phyloP scores from a whole-genome alignment of 2,329 filamentous ascomycete species.

The Trichoderma cornu-damae region DNA sequence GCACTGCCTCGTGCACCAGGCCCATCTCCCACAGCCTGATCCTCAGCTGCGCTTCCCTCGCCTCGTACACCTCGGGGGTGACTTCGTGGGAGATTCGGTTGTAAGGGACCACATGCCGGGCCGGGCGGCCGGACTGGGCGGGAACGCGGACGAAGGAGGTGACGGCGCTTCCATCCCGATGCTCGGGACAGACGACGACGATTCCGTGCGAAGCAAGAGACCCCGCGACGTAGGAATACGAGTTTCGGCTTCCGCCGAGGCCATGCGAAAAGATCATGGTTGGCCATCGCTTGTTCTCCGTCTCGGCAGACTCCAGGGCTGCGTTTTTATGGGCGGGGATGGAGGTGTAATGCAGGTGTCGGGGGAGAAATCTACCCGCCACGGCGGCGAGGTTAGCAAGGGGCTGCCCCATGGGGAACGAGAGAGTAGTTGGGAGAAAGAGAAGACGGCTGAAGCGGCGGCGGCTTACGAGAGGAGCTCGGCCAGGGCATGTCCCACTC shows the following conservation, averaged over 20 bases:
- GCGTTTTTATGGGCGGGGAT: constrained; percentile 72
- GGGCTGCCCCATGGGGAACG: too few relatives aligned
- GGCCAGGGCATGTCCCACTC: constrained; percentile 54
- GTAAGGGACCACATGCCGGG: constrained; percentile 43
- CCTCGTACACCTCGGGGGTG: constrained; percentile 59
- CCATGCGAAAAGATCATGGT: constrained; percentile 84
- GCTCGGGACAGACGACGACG: constrained; percentile 75
- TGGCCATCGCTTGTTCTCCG: constrained; percentile 59
- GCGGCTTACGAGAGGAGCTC: constrained; percentile 51
- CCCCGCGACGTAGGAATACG: constrained; percentile 77
- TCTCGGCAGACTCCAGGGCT: constrained; percentile 48
- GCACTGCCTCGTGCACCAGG: constrained; percentile 61
- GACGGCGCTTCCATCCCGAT: constrained; percentile 74
- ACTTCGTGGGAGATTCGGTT: constrained; percentile 56
- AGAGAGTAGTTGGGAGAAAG: too few relatives aligned
- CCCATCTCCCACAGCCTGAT: constrained; percentile 77
- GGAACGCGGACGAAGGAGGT: constrained; percentile 66
- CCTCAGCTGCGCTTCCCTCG: constrained; percentile 65
- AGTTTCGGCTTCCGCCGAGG: constrained; percentile 72
- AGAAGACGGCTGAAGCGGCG: not conserved
- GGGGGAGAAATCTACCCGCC: constrained; percentile 59
- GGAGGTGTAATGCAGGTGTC: constrained; percentile 66
- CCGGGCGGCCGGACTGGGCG: constrained; percentile 36
- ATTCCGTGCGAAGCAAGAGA: constrained; percentile 76
- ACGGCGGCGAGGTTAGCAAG: not conserved